Base-by-base conservation (phyloP, 179 eudicot genomes). In the Drosera spatulata region DNA sequence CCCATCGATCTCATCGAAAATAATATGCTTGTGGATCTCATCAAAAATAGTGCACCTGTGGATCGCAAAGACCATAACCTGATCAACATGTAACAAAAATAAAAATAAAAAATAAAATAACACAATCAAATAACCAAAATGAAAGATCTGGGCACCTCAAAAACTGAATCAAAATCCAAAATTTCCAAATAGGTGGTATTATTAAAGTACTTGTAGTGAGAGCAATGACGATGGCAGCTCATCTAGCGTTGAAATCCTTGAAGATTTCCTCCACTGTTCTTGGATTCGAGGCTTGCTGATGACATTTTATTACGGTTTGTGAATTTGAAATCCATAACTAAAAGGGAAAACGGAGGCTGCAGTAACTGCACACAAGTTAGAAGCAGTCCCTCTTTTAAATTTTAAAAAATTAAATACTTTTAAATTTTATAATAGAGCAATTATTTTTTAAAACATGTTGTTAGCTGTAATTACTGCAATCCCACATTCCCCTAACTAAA, bases 201-300 rank as follows among this genome's bases (percentile, higher is more conserved):
- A 40, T 33, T 43, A 45, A 43, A 66, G 50, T 13, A 54, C 15
- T 6, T 41, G 9, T 45, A 39, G 73, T 71, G 45, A 75, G 79
- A 52, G 79, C 79, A 39, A 75, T 75, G 58, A 75, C 69, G 60
- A 75, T 75, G 60, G 72, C 69, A 53, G 75, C 49, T 42, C 79
- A 75, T 33, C 79, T 72, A 54, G 69, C 72, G 70, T 72, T 75
- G 70, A 75, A 75, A 75, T 75, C 79, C 69, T 75, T 75, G 75
- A 71, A 75, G 75, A 75, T 75, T 63, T 71, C 75, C 53, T 67
- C 69, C 33, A 54, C 49, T 71, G 64, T 41, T 55, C 67, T 60
- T 10, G 60, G 67, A 64, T 64, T 64, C 49, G 60, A 64, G 41
- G 67, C 55, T 22, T 22, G 67, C 42, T 43, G 67, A 60, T 64